Conservation (phyloP, 2,329 filamentous ascomycete genomes). For the Thelonectria rubi region DNA sequence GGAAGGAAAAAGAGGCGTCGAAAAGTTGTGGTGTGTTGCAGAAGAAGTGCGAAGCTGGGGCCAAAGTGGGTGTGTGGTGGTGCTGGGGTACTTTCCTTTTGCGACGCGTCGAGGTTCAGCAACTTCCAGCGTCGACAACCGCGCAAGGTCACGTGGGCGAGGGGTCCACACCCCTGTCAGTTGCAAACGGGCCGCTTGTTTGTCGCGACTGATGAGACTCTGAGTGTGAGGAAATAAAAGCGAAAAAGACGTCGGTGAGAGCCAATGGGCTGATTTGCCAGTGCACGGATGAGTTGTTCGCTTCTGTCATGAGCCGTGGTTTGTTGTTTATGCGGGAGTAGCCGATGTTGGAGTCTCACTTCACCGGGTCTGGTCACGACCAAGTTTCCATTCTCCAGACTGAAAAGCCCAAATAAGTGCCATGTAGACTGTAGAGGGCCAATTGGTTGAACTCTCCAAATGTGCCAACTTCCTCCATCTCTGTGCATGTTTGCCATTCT, state of each 20-base stretch:
- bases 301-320: neutral
- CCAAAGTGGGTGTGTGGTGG: constrained; percentile 22
- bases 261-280: neutral
- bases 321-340: neutral
- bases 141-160: constrained; percentile 19
- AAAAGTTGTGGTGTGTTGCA: constrained; percentile 25
- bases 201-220: neutral
- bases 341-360: neutral
- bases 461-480: neutral
- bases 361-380: neutral
- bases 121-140: constrained; percentile 20
- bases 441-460: neutral
- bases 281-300: neutral
- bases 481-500: neutral
- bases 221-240: neutral
- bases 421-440: neutral
- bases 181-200: constrained; percentile 7
- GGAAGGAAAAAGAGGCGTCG: constrained; percentile 30
- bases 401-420: neutral
- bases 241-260: neutral
- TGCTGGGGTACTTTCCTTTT: constrained; percentile 10
- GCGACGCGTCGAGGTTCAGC: constrained; percentile 23
- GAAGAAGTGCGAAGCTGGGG: constrained; percentile 15
- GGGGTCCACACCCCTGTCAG: neutral
- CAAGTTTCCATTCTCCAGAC: neutral